Evolutionary conservation across 306 rosid genomes (phyloP).

Genomic region (barrel medic (Medicago truncatula)): MtrunA17r5.0-ANR NC_053046.1:39159001-39159500

Average conservation of each 20-base stretch:
- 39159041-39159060: not conserved
- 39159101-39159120: not conserved
- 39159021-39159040: not conserved
- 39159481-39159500: conserved; percentile 7
- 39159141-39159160: not conserved
- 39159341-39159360: conserved; percentile 32
- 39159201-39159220: conserved; percentile 12
- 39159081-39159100: not conserved
- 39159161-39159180: conserved; percentile 16
- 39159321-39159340: not conserved
- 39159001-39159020: not conserved
- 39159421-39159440: conserved; percentile 96
- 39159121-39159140: not conserved
- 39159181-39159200: not conserved
- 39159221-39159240: conserved; percentile 90
- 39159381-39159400: conserved; percentile 64
- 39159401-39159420: conserved; percentile 97
- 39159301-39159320: conserved; percentile 85
- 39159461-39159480: conserved; percentile 84
- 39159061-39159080: not conserved
- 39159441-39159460: conserved; percentile 95
- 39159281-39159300: conserved; percentile 99
- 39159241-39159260: conserved; percentile 96
- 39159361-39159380: conserved; percentile 22
- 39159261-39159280: conserved; percentile 91